A percentile compares a stretch with the other conserved stretches of the same genome.
Conservation (phyloP, 345 rosid genomes). For the Sonneratia alba region DNA sequence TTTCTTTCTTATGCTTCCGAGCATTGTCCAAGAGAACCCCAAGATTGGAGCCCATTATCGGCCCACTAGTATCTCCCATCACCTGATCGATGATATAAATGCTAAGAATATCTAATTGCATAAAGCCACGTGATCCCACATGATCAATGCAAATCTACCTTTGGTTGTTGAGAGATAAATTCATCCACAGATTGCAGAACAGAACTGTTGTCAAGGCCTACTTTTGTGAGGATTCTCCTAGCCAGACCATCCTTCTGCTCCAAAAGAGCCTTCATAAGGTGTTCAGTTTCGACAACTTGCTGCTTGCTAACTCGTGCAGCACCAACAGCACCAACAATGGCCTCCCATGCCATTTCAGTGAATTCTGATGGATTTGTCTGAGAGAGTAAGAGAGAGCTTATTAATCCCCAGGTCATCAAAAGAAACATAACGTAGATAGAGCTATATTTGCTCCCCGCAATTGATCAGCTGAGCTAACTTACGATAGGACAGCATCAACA, state of each 20-base stretch:
- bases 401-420: neutral
- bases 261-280: slow-evolving; percentile 85
- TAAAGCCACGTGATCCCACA: neutral
- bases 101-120: neutral
- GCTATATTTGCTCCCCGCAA: no score
- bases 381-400: neutral
- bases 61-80: slow-evolving; percentile 56
- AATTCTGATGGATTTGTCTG: slow-evolving; percentile 52
- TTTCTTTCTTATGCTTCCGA: slow-evolving; percentile 52
- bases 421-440: no score
- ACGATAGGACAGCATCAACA: no score
- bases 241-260: slow-evolving; percentile 91
- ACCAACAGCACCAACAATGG: slow-evolving; percentile 51
- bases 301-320: slow-evolving; percentile 58
- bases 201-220: slow-evolving; percentile 56
- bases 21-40: slow-evolving; percentile 47
- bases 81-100: slow-evolving; percentile 29
- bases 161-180: slow-evolving; percentile 69
- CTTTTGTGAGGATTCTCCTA: slow-evolving; percentile 66
- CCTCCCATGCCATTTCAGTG: slow-evolving; percentile 95
- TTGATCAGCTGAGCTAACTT: no score
- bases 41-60: slow-evolving; percentile 50
- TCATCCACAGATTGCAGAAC: slow-evolving; percentile 58
- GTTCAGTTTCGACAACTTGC: slow-evolving; percentile 74
- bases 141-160: slow-evolving; percentile 18